Conservation (phyloP, 352 stramenopile species). For the Phytophthora citricola region DNA sequence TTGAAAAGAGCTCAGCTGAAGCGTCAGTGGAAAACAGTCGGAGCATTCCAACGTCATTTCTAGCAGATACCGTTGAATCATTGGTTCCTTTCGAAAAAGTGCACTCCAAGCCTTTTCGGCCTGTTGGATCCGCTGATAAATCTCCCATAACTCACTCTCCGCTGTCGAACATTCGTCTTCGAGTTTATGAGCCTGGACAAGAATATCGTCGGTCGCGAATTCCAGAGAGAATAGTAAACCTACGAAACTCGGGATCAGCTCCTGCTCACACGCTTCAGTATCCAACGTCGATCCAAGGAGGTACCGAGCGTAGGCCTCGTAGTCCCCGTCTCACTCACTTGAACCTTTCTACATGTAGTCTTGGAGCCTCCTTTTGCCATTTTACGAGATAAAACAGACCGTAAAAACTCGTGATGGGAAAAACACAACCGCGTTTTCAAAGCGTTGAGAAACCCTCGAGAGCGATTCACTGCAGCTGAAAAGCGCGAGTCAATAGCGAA, state of each 20-base stretch:
- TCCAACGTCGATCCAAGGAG: constrained; percentile 59
- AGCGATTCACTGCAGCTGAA: constrained; percentile 46
- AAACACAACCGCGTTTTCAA: constrained; percentile 50
- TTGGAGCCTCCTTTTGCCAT: constrained; percentile 1
- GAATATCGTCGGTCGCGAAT: constrained; percentile 42
- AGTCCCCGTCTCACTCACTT: constrained; percentile 35
- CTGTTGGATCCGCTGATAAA: constrained; percentile 37
- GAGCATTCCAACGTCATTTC: constrained; percentile 28
- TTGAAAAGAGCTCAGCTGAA: constrained; percentile 63
- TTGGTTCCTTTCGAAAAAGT: not conserved
- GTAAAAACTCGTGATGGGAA: constrained; percentile 17
- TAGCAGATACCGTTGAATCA: not conserved
- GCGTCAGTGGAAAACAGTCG: constrained; percentile 51
- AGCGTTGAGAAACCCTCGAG: constrained; percentile 65
- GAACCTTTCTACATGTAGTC: not conserved
- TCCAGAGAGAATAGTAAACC: constrained; percentile 65
- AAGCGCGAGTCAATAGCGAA: constrained; percentile 58
- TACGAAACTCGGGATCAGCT: constrained; percentile 63
- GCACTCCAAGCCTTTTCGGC: constrained; percentile 30
- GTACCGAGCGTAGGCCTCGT: constrained; percentile 55
- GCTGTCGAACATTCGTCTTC: constrained; percentile 45
- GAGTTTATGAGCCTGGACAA: constrained; percentile 43
- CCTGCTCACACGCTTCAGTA: constrained; percentile 49
- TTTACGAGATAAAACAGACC: not conserved
- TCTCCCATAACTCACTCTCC: constrained; percentile 44